phyloP scores from a whole-genome alignment of 768 basidiomycete genomes.

The Pleurotus eryngii region DNA sequence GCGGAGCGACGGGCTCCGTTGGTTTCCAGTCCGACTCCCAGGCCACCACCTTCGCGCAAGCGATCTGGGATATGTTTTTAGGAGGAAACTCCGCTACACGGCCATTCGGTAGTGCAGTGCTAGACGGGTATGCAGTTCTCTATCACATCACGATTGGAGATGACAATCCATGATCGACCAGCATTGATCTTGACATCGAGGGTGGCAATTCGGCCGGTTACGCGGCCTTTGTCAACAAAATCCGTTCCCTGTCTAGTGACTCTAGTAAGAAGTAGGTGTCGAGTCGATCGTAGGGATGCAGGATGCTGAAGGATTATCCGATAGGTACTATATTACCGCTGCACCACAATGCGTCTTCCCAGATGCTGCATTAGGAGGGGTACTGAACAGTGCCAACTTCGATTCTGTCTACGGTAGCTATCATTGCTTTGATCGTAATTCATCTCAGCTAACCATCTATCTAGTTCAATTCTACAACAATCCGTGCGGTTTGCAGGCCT shows the following conservation, averaged over 20 bases:
- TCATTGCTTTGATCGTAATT: background rate
- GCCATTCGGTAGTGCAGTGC: conserved; percentile 68
- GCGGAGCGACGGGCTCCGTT: conserved; percentile 60
- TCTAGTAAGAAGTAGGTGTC: conserved; percentile 48
- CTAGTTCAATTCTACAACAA: conserved; percentile 56
- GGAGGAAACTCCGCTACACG: conserved; percentile 54
- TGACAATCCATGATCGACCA: conserved; percentile 16
- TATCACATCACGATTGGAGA: background rate
- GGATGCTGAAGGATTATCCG: background rate
- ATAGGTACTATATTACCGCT: conserved; percentile 65
- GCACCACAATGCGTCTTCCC: conserved; percentile 71
- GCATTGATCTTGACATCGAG: conserved; percentile 74
- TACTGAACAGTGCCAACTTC: conserved; percentile 59
- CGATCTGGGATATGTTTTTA: conserved; percentile 72
- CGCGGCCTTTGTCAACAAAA: conserved; percentile 50
- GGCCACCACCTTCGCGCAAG: conserved; percentile 56
- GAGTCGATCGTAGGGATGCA: background rate
- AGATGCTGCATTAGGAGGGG: conserved; percentile 55
- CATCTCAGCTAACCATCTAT: background rate
- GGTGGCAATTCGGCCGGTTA: conserved; percentile 53
- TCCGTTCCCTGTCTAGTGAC: conserved; percentile 47
- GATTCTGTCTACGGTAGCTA: conserved; percentile 62
- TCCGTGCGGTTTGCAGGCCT: conserved; percentile 48
- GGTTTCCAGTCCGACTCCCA: conserved; percentile 58
- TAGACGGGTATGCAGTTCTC: conserved; percentile 55